Percentiles rank a stretch among this genome's conserved stretches.
phyloP scores from a whole-genome alignment of 768 basidiomycete species.

The Chiua virens region DNA sequence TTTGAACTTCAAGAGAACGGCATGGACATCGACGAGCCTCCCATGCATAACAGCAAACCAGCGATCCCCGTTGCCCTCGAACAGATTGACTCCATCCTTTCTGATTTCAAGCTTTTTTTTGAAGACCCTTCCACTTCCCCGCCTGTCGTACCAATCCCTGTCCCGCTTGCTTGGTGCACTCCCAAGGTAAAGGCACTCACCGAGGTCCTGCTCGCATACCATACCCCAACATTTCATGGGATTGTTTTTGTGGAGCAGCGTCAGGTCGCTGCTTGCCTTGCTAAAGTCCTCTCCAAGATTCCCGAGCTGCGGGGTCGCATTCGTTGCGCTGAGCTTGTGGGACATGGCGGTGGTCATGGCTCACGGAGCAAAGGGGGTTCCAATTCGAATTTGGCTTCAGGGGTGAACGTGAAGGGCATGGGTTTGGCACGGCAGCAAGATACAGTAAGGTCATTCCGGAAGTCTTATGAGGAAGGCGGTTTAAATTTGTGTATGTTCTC shows the following conservation, averaged over 20 bases:
- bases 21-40: conserved; percentile 31
- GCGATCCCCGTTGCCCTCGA: conserved; percentile 41
- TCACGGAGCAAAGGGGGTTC: conserved; percentile 19
- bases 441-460: conserved; percentile 63
- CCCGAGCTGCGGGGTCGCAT: conserved; percentile 58
- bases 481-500: conserved; percentile 62
- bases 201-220: conserved; percentile 55
- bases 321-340: conserved; percentile 64
- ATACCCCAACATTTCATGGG: conserved; percentile 62
- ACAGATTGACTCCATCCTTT: conserved; percentile 51
- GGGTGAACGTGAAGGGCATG: conserved; percentile 50
- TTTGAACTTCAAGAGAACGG: conserved; percentile 17
- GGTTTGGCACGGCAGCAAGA: conserved; percentile 53
- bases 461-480: conserved; percentile 59
- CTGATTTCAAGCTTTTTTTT: conserved; percentile 42
- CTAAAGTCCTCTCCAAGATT: conserved; percentile 60
- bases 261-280: conserved; percentile 71
- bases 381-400: conserved; percentile 21
- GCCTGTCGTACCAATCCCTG: conserved; percentile 36
- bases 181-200: conserved; percentile 69
- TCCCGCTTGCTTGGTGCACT: conserved; percentile 65
- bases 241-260: conserved; percentile 90
- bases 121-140: conserved; percentile 28
- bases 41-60: conserved; percentile 14
- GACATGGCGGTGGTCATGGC: conserved; percentile 52